Base-by-base conservation (phyloP, 129 eudicot species). In the Flaveria bidentis region DNA sequence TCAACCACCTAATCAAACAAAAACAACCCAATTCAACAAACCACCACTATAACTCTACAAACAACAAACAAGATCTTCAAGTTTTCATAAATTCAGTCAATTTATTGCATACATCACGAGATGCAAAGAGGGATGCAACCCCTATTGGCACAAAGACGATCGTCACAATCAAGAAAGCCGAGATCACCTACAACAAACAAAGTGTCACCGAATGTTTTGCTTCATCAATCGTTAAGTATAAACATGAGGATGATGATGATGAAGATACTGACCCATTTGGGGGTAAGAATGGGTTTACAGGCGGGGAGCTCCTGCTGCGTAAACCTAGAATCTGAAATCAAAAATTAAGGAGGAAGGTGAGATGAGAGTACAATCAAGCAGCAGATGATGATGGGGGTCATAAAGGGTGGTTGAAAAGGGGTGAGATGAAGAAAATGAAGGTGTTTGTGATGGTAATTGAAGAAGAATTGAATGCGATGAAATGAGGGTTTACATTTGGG, bases 281-380 rank as follows among this genome's bases (percentile, higher is more conserved):
- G 98, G 4, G 98, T 94, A 10, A 93, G 86, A 76, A 93, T 93
- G 6, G 98, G 98, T 72, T 94, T 94, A 86, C 98, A 94, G 17
- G 98, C 98, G 33, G 98, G 97, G 50, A 94, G 96, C 82, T 94
- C 97, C 80, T 94, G 98, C 77, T 94, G 98, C 10, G 98, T 94
- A 77, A 94, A 94, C 85, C 88, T 94, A 17, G 97, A 94, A 86
- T 91, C 98, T 93, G 82, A 46, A 80, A 61, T 50, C 45, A n/a
- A 63, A 22, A 39, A 52, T 51, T 9, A 39, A 64, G 15, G 39
- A 12, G 10, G 9, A 74, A 11, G 56, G 28, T 78, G 6, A 62
- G 22, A 42, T 20, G 41, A 60, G 2, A 25, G 8, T 4, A 2
- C 26, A 61, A 61, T 25, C 28, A 12, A 9, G 5, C 2, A 61